Base-by-base conservation (phyloP, 2,329 filamentous ascomycete species). In the Aspergillus pseudoviridinutans region DNA sequence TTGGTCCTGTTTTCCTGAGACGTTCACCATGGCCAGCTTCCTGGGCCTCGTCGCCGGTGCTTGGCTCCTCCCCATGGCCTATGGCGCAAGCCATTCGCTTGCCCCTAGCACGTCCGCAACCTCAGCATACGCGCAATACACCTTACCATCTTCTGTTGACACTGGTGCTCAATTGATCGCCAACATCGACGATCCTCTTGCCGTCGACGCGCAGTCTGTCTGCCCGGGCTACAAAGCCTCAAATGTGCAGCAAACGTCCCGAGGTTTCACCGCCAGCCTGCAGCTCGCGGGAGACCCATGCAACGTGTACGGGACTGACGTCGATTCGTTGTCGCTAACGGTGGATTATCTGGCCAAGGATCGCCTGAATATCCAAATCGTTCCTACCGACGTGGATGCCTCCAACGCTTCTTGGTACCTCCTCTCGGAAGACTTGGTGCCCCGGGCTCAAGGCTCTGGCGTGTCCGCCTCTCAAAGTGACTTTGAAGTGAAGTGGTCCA, bases 241-340 rank as follows among this genome's bases (percentile, higher is more conserved):
- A 2, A 73, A 79, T 58, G 75, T 86, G 10, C 63, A 77, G 46
- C 70, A 78, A 25, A 78, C 74, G 12, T 63, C 71, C 3, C 68
- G 71, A 58, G 83, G 83, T 3, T 74, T 86, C 53, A 80, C 75
- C 2, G 84, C 83, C 7, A 78, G 74, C 4, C 66, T 86, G 64
- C 74, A 65, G 0, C 68, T 86, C 54, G 82, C 82, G 41, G 84
- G 83, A 3, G 63, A 76, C 24, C 69, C 82, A 29, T 86, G 91
- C 77, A 89, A 93, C 71, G 83, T 85, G 24, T 95, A 93, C 62
- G 91, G 91, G 0, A 87, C 81, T 7, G 91, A 95, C 68, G 77
- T 95, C 28, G 80, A 86, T 25, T 77, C 81, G 4, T 76, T 95
- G 51, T 82, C 80, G 38, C 76, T 95, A 32, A 81, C 84, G 3